Evolutionary conservation across 306 rosid species (phyloP).

Genomic region (Malus orientalis): DNA sequence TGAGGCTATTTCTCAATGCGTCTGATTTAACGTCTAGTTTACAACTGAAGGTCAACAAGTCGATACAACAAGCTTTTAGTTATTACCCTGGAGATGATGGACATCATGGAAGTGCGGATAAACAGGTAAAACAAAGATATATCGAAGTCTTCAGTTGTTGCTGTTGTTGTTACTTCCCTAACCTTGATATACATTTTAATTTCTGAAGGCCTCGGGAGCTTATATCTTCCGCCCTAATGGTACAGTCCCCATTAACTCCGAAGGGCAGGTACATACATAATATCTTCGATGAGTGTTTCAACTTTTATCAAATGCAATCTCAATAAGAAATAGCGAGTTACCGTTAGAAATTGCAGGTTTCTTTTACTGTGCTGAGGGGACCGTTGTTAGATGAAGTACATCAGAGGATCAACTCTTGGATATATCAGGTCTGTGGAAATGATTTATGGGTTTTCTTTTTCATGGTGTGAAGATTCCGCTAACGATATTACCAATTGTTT

Average conservation of each 20-base stretch:
- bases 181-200: not conserved
- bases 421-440: constrained; percentile 26
- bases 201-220: constrained; percentile 33
- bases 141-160: not conserved
- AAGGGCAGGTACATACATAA: constrained; percentile 16
- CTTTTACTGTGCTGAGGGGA: constrained; percentile 29
- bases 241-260: constrained; percentile 14
- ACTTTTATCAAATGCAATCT: not conserved
- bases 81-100: constrained; percentile 35
- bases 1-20: not conserved
- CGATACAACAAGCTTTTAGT: constrained; percentile 22
- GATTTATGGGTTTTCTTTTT: not conserved
- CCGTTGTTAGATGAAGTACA: constrained; percentile 39
- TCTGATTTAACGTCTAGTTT: not conserved
- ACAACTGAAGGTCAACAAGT: constrained; percentile 21
- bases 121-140: constrained; percentile 18
- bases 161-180: not conserved
- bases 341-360: constrained; percentile 19
- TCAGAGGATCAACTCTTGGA: constrained; percentile 35
- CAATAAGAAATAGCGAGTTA: not conserved
- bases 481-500: not conserved
- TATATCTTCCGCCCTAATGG: constrained; percentile 36
- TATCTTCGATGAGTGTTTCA: not conserved
- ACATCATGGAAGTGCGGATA: constrained; percentile 19
- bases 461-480: not conserved